Evolutionary conservation across 192 early-diverging fungal species (phyloP), one percentile per base, ranked within the genome.

Genomic region (Physocladia obscura): DNA sequence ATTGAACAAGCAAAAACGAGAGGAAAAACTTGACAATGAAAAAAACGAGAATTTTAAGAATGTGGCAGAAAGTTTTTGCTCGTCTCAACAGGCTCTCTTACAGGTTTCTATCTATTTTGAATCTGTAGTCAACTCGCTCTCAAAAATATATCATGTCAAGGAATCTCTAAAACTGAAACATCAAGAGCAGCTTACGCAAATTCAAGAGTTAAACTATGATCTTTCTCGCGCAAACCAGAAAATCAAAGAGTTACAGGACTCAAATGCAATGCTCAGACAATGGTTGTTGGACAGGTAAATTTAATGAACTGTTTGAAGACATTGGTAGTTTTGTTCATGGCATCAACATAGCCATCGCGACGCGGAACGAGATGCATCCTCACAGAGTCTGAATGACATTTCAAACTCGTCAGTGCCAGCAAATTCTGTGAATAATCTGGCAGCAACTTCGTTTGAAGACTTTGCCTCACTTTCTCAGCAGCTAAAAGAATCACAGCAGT

Each of bases 391-490:
- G 22, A 37, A 57, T 36, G 37, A 68, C 29, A 32, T 68, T 40
- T 5, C 36, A 48, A 31, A 59, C 36, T 31, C 31, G 17, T 48
- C 34, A 26, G 65, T 52, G 11, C 65, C 65, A 15, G 31, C 34
- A 22, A 68, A 54, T 24, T 68, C 65, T 1, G 22, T 68, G n/a
- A 38, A 68, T 22, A 68, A 68, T 27, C 35, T 56, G 49, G 37
- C 1, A 19, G 44, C 11, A 32, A 39, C 31, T 49, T 29, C 54
- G 30, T 17, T 56, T 40, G 52, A 55, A 19, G 13, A 56, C 11
- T 8, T n/a, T 8, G 8, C 40, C 8, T 44, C 40, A 8, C 52
- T 68, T 2, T 27, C 35, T 8, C n/a, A 57, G 37, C 34, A 68
- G 29, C 52, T 68, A 22, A 26, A 24, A 5, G 52, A 3, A 4